These are phyloP conservation scores for Phascolomyces articulosus DNA, from an alignment of 371 early-diverging fungal genomes.

Conservation along the genomic window DNA sequence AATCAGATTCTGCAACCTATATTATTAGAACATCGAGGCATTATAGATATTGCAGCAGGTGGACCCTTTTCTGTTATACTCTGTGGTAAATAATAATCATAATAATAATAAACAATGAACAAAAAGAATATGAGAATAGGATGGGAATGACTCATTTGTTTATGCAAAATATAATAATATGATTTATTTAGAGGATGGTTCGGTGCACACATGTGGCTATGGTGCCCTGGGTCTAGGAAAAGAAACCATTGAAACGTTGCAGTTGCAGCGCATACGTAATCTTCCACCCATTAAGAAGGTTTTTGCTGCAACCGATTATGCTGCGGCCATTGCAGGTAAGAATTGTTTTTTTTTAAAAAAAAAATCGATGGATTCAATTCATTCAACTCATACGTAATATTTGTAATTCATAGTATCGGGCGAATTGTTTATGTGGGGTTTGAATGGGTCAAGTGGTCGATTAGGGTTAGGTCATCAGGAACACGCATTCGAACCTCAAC, in stretches of 20 bases:
- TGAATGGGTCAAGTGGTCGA: slow-evolving; percentile 56
- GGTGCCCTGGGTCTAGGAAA: slow-evolving; percentile 71
- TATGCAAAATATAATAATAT: no score
- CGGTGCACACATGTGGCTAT: slow-evolving; percentile 74
- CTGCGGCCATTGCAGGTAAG: slow-evolving; percentile 62
- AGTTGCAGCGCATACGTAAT: slow-evolving; percentile 36
- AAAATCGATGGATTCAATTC: no score
- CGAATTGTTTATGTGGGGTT: slow-evolving; percentile 62
- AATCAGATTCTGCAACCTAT: slow-evolving; percentile 65
- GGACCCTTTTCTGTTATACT: slow-evolving; percentile 74
- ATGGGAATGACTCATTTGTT: not conserved
- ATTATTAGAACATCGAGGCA: slow-evolving; percentile 32
- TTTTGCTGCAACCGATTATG: slow-evolving; percentile 64
- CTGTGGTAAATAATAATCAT: slow-evolving; percentile 34
- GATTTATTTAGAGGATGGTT: slow-evolving; percentile 44
- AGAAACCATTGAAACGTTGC: slow-evolving; percentile 50
- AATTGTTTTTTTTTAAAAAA: not conserved
- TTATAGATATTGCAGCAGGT: slow-evolving; percentile 71
- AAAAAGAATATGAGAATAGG: not conserved
- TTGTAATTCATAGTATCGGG: slow-evolving; percentile 40
- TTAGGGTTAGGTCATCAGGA: slow-evolving; percentile 52
- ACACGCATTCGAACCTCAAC: slow-evolving; percentile 51
- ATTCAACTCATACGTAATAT: not conserved
- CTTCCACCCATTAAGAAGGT: slow-evolving; percentile 40
- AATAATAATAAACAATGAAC: not conserved